A percentile compares a stretch with the other conserved stretches of the same genome.
These are phyloP conservation scores for Termitomyces eurrhizus DNA, from an alignment of 768 basidiomycete genomes.

Conservation along the genomic window DNA sequence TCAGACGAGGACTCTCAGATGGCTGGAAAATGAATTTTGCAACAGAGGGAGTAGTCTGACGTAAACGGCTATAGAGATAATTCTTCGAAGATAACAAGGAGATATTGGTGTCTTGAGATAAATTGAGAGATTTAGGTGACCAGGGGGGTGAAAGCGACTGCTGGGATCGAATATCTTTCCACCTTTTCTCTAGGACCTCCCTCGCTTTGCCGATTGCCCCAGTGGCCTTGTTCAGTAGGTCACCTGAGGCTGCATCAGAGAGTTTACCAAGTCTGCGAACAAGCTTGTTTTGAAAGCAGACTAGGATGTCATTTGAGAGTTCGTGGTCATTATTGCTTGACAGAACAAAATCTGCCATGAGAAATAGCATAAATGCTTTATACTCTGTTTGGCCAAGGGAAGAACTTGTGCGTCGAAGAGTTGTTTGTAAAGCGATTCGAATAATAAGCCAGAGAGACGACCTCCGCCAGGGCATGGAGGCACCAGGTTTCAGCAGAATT, in stretches of 20 bases:
- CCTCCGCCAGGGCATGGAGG: neutral
- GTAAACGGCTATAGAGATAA: neutral
- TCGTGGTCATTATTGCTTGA: neutral
- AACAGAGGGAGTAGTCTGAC: neutral
- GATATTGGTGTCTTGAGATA: slow-evolving; percentile 1
- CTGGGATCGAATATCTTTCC: neutral
- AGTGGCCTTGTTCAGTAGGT: neutral
- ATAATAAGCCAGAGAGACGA: neutral
- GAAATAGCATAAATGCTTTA: neutral
- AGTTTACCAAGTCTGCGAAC: neutral
- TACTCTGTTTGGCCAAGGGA: neutral
- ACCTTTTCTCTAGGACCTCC: neutral
- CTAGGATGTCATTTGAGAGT: neutral
- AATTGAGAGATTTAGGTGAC: neutral
- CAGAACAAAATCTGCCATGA: neutral
- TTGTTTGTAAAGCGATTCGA: neutral
- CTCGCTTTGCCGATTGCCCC: neutral
- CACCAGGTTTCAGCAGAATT: neutral
- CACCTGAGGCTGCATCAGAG: neutral
- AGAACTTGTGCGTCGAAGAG: neutral
- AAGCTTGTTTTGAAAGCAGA: neutral
- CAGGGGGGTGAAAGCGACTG: neutral
- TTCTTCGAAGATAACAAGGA: neutral
- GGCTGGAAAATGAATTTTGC: neutral
- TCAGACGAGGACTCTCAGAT: neutral